Percentiles rank a stretch among this genome's conserved stretches.
Evolutionary conservation across 2,329 filamentous ascomycete species (phyloP).

Genomic region (Pseudonectria buxi): DNA sequence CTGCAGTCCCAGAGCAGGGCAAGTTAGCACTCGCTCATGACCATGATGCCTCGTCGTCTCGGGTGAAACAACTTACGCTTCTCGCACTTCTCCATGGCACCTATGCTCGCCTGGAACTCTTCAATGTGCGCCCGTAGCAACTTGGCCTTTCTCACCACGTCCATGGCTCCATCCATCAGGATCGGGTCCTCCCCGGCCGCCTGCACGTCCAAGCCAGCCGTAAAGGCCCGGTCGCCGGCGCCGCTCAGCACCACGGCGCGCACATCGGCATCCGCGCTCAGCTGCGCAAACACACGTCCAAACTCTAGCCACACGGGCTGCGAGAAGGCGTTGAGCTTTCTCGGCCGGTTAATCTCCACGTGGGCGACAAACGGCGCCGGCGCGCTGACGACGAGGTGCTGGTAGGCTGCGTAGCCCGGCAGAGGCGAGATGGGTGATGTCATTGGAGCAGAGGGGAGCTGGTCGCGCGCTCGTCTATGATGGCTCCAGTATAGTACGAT

Average conservation of each 20-base stretch:
- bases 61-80: slow-evolving; percentile 57
- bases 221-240: slow-evolving; percentile 78
- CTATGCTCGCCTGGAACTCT: slow-evolving; percentile 75
- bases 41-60: neutral
- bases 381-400: slow-evolving; percentile 68
- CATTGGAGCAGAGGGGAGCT: neutral
- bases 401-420: slow-evolving; percentile 41
- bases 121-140: slow-evolving; percentile 60
- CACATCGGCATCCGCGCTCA: slow-evolving; percentile 66
- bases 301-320: slow-evolving; percentile 84
- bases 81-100: slow-evolving; percentile 74
- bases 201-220: slow-evolving; percentile 75
- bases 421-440: slow-evolving; percentile 19
- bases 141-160: slow-evolving; percentile 59
- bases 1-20: slow-evolving; percentile 31
- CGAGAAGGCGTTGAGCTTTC: slow-evolving; percentile 83
- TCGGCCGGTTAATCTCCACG: slow-evolving; percentile 81
- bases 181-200: slow-evolving; percentile 52
- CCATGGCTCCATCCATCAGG: slow-evolving; percentile 33
- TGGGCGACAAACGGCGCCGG: slow-evolving; percentile 72
- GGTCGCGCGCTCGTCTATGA: neutral
- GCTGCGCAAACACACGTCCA: slow-evolving; percentile 60
- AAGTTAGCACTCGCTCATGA: slow-evolving; percentile 8
- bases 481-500: too few relatives aligned
- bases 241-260: slow-evolving; percentile 75